Evolutionary conservation across 2,329 filamentous ascomycete genomes (phyloP).

Genomic region (Berkeleyomyces rouxiae): DNA sequence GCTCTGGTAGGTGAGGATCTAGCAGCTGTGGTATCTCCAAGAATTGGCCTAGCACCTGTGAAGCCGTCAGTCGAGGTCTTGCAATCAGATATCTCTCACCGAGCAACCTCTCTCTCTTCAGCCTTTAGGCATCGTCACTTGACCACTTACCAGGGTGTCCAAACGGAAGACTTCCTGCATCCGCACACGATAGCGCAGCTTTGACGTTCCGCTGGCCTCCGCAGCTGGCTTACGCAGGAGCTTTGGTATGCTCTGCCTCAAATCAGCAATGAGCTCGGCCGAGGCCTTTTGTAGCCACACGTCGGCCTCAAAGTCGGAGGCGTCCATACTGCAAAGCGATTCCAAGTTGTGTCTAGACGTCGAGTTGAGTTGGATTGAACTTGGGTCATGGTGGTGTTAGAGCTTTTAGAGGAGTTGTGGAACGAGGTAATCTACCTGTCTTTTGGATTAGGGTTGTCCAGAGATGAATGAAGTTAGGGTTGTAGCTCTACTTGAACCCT

Average conservation of each 20-base stretch:
- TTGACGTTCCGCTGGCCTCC: slow-evolving; percentile 25
- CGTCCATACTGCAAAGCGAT: slow-evolving; percentile 34
- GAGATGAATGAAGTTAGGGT: not conserved
- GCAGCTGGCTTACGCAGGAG: slow-evolving; percentile 34
- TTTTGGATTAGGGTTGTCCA: not conserved
- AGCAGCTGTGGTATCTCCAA: slow-evolving; percentile 91
- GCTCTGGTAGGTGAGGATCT: slow-evolving; percentile 61
- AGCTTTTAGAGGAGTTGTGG: not conserved
- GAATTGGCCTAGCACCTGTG: slow-evolving; percentile 59
- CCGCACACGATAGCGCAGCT: slow-evolving; percentile 33
- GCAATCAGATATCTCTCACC: not conserved
- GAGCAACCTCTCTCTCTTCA: too few relatives aligned
- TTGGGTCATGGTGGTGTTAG: not conserved
- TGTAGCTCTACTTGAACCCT: too few relatives aligned
- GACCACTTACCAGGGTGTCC: slow-evolving; percentile 27
- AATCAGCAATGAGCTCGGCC: slow-evolving; percentile 36
- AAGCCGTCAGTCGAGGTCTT: not conserved
- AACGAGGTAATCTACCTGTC: not conserved
- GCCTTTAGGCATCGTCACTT: not conserved
- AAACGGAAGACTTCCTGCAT: slow-evolving; percentile 32
- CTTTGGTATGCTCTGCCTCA: slow-evolving; percentile 34
- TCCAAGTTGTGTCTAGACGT: not conserved
- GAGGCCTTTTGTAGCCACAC: slow-evolving; percentile 46
- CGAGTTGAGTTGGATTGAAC: not conserved
- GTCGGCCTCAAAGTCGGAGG: slow-evolving; percentile 41